These are phyloP conservation scores for Thuidium tamariscinum DNA, from an alignment of 225 moss, liverwort and hornwort species.

Conservation along the genomic window DNA sequence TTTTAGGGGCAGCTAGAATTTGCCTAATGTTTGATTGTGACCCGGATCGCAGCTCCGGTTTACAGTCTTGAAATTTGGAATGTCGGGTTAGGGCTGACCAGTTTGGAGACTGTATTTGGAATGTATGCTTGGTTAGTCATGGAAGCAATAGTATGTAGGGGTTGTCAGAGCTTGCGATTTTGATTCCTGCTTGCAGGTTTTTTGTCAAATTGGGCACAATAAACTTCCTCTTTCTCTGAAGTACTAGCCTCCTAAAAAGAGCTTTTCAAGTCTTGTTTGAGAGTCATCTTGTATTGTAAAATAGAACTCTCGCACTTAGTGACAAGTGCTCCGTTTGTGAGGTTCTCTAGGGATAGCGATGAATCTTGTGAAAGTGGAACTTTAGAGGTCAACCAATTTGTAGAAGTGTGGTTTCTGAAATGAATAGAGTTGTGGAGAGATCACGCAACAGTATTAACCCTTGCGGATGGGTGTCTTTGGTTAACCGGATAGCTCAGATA, in stretches of 20 bases:
- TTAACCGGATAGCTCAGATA: neutral
- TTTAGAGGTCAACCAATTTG: neutral
- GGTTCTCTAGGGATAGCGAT: neutral
- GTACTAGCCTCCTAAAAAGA: neutral
- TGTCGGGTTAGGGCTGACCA: neutral
- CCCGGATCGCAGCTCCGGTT: neutral
- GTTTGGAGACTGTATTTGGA: neutral
- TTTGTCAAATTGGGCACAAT: neutral
- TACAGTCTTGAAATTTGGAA: neutral
- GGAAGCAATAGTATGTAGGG: neutral
- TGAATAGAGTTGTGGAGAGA: neutral
- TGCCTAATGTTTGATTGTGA: neutral
- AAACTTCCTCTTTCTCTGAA: neutral
- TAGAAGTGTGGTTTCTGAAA: neutral
- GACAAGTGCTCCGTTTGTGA: neutral
- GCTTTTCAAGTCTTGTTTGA: neutral
- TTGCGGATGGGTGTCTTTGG: neutral
- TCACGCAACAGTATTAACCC: neutral
- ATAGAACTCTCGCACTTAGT: neutral
- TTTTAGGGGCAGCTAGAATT: neutral
- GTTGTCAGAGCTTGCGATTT: neutral
- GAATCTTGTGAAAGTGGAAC: neutral
- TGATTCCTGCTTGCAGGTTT: neutral
- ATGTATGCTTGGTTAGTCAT: neutral
- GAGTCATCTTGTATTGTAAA: neutral